Conservation (phyloP, 2,329 filamentous ascomycete genomes). For the Clathrospora elynae region DNA sequence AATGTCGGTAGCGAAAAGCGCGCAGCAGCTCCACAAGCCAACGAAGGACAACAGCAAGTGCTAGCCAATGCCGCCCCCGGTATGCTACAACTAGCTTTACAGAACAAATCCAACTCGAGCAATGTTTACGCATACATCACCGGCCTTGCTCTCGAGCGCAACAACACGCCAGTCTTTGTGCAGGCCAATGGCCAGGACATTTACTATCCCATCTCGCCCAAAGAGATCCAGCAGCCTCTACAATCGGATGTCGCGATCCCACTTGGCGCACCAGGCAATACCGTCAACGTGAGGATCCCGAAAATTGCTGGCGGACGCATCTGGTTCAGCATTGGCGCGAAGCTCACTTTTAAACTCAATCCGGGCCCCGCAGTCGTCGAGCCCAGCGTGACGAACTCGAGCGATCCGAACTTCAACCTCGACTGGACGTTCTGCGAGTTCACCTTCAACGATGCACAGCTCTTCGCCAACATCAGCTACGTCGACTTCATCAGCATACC, state of each 20-base stretch:
- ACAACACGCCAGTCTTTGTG: conserved; percentile 66
- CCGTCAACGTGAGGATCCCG: conserved; percentile 67
- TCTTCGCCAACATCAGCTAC: conserved; percentile 66
- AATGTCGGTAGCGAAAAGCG: conserved; percentile 15
- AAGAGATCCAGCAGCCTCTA: conserved; percentile 57
- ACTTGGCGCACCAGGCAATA: conserved; percentile 65
- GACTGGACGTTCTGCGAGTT: conserved; percentile 57
- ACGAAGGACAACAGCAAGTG: conserved; percentile 32
- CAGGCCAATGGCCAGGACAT: conserved; percentile 68
- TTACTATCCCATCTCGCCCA: conserved; percentile 68
- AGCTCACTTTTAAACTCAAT: conserved; percentile 72
- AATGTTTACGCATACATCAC: conserved; percentile 73
- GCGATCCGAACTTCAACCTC: conserved; percentile 54
- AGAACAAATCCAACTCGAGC: conserved; percentile 67
- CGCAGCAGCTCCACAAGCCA: conserved; percentile 14
- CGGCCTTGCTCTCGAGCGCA: conserved; percentile 65
- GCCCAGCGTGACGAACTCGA: conserved; percentile 70
- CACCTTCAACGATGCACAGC: conserved; percentile 54
- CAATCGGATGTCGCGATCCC: conserved; percentile 65
- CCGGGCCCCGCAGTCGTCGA: conserved; percentile 74
- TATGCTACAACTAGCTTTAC: conserved; percentile 65
- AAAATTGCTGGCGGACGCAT: conserved; percentile 72
- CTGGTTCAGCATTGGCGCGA: conserved; percentile 68
- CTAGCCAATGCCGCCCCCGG: conserved; percentile 28
- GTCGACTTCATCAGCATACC: conserved; percentile 72